Evolutionary conservation across 495 filamentous ascomycete genomes (phyloP), one percentile per base, ranked within the genome.

Genomic region (Penicillium psychrofluorescens): DNA sequence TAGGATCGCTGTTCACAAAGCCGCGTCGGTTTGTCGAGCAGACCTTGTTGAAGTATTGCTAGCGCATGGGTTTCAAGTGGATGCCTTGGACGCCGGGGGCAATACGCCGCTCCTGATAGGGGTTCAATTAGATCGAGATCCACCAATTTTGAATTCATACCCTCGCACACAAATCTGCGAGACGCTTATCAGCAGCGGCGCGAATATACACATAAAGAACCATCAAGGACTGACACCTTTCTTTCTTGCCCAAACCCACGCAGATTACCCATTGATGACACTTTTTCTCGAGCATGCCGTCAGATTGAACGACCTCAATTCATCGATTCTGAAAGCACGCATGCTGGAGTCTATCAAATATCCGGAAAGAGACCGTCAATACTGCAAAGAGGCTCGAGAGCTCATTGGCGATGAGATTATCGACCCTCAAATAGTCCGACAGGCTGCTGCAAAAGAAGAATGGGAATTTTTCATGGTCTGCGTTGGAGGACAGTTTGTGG

Each of bases 391-490:
- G 28, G 29, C 47, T 1, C 34, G 29, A 45, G 31, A 13, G 0
- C 14, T 45, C 12, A 49, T 49, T 13, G 33, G 47, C 9, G 14
- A 31, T 14, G 47, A 49, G 4, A 27, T 41, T 10, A 14, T 45
- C 8, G 32, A 49, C 1, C 32, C 31, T 2, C 4, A 27, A 9
- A 10, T 47, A 11, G 10, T 51, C 13, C 5, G 5, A 2, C 11
- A 44, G 6, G 48, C 48, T 29, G 40, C 14, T 6, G 9, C 5
- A 16, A 28, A 47, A 16, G 39, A 43, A 2, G 48, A 51, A 40
- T 51, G 48, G 48, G 39, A 47, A 1, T 51, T 51, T 29, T 10
- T 51, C 11, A 51, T 47, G 36, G 39, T 44, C 11, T 51, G 48
- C 22, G 14, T 51, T 14, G 44, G 33, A 2, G 47, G 47, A 4